phyloP scores from a whole-genome alignment of 2,329 filamentous ascomycete genomes.

The Botrytis galanthina region DNA sequence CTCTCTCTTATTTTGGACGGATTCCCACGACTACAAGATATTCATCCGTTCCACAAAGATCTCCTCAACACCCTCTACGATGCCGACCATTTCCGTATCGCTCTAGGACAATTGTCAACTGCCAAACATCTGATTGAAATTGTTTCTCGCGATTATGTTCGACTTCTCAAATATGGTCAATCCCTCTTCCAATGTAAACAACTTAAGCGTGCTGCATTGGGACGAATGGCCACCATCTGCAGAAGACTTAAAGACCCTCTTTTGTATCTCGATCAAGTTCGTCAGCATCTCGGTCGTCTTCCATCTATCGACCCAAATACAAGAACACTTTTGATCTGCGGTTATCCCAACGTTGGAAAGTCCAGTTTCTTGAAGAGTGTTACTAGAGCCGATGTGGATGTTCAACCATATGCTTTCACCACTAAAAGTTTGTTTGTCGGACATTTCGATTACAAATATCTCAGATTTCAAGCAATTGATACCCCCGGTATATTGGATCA shows the following conservation, averaged over 20 bases:
- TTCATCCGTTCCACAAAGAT: slow-evolving; percentile 85
- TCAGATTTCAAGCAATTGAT: slow-evolving; percentile 89
- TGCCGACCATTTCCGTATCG: slow-evolving; percentile 96
- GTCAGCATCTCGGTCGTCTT: slow-evolving; percentile 94
- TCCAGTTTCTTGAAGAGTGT: slow-evolving; percentile 92
- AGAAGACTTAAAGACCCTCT: slow-evolving; percentile 93
- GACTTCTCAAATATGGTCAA: slow-evolving; percentile 93
- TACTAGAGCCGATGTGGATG: slow-evolving; percentile 91
- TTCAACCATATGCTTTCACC: slow-evolving; percentile 97
- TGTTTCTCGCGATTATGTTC: slow-evolving; percentile 92
- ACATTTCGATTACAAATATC: slow-evolving; percentile 96
- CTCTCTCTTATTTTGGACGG: slow-evolving; percentile 85
- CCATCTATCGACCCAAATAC: slow-evolving; percentile 99
- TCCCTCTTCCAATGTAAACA: slow-evolving; percentile 99
- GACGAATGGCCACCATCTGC: slow-evolving; percentile 97
- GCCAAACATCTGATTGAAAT: slow-evolving; percentile 97
- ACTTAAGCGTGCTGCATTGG: slow-evolving; percentile 91
- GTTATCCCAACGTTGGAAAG: slow-evolving; percentile 97
- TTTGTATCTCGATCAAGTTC: slow-evolving; percentile 91
- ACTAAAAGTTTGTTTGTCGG: slow-evolving; percentile 97
- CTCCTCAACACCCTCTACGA: slow-evolving; percentile 98
- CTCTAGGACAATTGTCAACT: slow-evolving; percentile 91
- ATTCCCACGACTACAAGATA: slow-evolving; percentile 89
- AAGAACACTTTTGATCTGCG: slow-evolving; percentile 90
- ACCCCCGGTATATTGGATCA: slow-evolving; percentile 98